These are phyloP conservation scores for Trebouxiophyceae sp. DNA, from an alignment of 163 green algal genomes.

Conservation along the genomic window DNA sequence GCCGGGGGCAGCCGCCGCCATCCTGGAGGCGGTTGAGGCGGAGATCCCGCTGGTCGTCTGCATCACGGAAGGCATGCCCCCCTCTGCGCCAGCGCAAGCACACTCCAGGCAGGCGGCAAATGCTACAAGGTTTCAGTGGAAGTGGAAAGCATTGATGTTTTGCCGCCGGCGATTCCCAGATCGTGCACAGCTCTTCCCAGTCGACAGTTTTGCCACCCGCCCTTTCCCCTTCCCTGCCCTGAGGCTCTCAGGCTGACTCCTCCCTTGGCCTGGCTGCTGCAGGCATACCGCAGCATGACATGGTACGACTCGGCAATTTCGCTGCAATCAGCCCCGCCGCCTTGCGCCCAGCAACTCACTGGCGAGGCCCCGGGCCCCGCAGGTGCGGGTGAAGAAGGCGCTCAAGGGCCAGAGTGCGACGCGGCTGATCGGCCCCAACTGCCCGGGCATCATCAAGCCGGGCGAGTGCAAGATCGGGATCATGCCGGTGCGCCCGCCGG, in stretches of 20 bases:
- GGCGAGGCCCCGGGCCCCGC: slow-evolving; percentile 4
- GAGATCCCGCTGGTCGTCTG: slow-evolving; percentile 96
- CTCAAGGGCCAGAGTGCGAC: slow-evolving; percentile 85
- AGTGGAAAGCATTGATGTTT: too few species aligned
- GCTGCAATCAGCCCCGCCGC: too few species aligned
- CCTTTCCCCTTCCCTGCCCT: slow-evolving; percentile 3
- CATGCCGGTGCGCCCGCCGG: slow-evolving; percentile 85
- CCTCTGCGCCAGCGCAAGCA: too few species aligned
- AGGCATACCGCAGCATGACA: slow-evolving; percentile 12
- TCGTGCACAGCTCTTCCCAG: neutral
- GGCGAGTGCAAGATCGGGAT: slow-evolving; percentile 99
- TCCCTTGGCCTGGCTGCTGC: too few species aligned
- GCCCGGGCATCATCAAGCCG: slow-evolving; percentile 99
- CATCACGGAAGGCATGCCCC: slow-evolving; percentile 99
- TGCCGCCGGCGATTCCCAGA: too few species aligned
- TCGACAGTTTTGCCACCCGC: neutral
- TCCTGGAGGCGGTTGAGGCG: slow-evolving; percentile 88
- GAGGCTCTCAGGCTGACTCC: too few species aligned
- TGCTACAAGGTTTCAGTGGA: too few species aligned
- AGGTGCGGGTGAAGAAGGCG: slow-evolving; percentile 78
- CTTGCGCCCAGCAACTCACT: too few species aligned
- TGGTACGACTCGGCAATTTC: too few species aligned
- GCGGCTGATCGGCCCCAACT: slow-evolving; percentile 97
- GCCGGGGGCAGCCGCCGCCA: slow-evolving; percentile 85
- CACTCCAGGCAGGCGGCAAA: too few species aligned